Conservation (phyloP, 306 rosid species). For the Mimosa bimucronata region DNA sequence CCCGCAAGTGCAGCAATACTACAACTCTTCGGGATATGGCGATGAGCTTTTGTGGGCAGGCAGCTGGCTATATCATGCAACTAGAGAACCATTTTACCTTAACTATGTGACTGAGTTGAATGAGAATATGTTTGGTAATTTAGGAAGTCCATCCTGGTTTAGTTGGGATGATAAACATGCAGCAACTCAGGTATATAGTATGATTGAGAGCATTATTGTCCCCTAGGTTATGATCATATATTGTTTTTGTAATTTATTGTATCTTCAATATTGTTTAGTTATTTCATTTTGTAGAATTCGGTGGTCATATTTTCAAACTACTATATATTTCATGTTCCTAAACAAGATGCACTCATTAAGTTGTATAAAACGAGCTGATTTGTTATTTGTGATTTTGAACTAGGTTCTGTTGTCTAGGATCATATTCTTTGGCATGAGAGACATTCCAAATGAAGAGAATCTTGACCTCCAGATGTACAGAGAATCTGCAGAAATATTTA, state of each 20-base stretch:
- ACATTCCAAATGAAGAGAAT: slow-evolving; percentile 46
- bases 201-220: too few relatives aligned
- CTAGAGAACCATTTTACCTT: slow-evolving; percentile 56
- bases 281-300: slow-evolving; percentile 9
- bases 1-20: slow-evolving; percentile 62
- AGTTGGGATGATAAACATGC: slow-evolving; percentile 86
- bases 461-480: slow-evolving; percentile 72
- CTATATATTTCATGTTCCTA: background rate
- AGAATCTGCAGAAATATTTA: slow-evolving; percentile 58
- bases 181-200: slow-evolving; percentile 58
- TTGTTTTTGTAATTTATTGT: background rate
- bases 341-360: background rate
- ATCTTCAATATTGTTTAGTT: slow-evolving; percentile 6
- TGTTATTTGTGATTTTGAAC: slow-evolving; percentile 39
- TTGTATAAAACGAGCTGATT: background rate
- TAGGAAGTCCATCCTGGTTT: slow-evolving; percentile 67
- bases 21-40: slow-evolving; percentile 74
- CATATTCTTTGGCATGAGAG: slow-evolving; percentile 54
- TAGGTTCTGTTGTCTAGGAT: slow-evolving; percentile 72
- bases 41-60: slow-evolving; percentile 89
- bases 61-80: slow-evolving; percentile 72
- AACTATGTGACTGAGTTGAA: slow-evolving; percentile 58
- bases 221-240: background rate
- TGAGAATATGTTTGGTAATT: slow-evolving; percentile 45
- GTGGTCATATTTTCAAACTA: slow-evolving; percentile 14